Evolutionary conservation across 768 basidiomycete genomes (phyloP), one percentile per base, ranked within the genome.

Genomic region (Amanita pseudoporphyria): DNA sequence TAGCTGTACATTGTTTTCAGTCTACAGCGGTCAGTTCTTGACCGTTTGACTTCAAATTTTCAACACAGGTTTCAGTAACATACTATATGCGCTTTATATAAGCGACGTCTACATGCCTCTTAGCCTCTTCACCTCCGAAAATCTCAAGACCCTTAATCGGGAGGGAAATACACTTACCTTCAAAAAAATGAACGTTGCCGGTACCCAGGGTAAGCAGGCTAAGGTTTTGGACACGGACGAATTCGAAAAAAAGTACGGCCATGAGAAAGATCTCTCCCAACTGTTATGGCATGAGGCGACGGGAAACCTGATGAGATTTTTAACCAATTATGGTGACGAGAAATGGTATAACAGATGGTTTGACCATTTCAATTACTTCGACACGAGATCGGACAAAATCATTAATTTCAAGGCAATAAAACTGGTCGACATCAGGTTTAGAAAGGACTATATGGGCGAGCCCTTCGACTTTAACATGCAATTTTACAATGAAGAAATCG

Each of bases 51-150:
- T n/a, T n/a, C n/a, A n/a, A n/a, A n/a, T n/a, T n/a, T n/a, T n/a
- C n/a, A n/a, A n/a, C n/a, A n/a, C 10, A 6, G 37, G 37, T 18
- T 38, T 38, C 37, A 38, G 37, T 18, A 18, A 38, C 37, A 12
- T 38, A 4, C 16, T n/a, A 38, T 38, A 28, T 24, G 22, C 31
- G 37, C 37, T 38, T 4, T 38, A 38, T 19, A 18, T 18, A 38
- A 12, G 37, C 16, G 37, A 38, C 10, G 37, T 38, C 37, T 53
- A 53, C 52, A 48, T 49, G 24, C 52, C 52, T 6, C 52, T 53
- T 16, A 22, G 30, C 39, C 41, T 53, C 13, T 53, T 50, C 47
- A 53, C 52, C n/a, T 37, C 33, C 26, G 40, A 36, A 9, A 53
- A 50, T 47, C 48, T 53, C 35, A 38, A 24, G 18, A 12, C 18